A percentile compares a stretch with the other conserved stretches of the same genome.
Evolutionary conservation across 2,329 filamentous ascomycete species (phyloP).

Genomic region (Teratosphaeria viscida): DNA sequence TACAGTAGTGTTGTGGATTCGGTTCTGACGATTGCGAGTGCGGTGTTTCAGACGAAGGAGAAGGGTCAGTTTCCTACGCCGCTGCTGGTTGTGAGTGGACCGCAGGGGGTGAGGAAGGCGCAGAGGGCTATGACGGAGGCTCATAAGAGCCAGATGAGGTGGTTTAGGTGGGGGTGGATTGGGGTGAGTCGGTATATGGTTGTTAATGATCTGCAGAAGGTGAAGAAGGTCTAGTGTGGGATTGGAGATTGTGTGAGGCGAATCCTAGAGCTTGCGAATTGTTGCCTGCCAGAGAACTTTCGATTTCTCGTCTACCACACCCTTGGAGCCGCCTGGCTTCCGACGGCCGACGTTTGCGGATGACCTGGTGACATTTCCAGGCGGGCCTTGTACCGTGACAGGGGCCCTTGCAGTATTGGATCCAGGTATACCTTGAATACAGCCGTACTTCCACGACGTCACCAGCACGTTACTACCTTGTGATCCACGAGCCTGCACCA

Average conservation of each 20-base stretch:
- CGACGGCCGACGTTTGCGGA: too few species aligned
- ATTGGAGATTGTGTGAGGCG: too few species aligned
- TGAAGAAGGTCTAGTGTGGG: conserved; percentile 28
- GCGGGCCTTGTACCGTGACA: too few species aligned
- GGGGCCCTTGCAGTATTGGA: background rate
- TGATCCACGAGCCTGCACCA: too few species aligned
- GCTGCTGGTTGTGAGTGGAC: conserved; percentile 61
- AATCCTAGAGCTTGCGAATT: too few species aligned
- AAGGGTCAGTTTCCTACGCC: conserved; percentile 44
- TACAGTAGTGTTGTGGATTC: conserved; percentile 70
- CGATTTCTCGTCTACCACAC: too few species aligned
- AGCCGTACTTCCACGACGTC: background rate
- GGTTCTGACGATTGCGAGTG: conserved; percentile 55
- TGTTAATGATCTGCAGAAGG: conserved; percentile 70
- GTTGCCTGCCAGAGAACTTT: too few species aligned
- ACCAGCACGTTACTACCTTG: background rate
- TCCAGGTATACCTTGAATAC: background rate
- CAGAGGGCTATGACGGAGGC: conserved; percentile 81
- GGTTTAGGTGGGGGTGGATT: conserved; percentile 98
- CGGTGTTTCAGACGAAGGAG: conserved; percentile 39
- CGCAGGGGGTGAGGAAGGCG: conserved; percentile 54
- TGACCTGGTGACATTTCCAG: too few species aligned
- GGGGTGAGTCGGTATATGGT: conserved; percentile 86
- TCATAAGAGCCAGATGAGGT: conserved; percentile 93
- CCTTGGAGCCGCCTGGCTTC: too few species aligned